Conservation (phyloP, 257 asterid species). For the Solanum virginianum region DNA sequence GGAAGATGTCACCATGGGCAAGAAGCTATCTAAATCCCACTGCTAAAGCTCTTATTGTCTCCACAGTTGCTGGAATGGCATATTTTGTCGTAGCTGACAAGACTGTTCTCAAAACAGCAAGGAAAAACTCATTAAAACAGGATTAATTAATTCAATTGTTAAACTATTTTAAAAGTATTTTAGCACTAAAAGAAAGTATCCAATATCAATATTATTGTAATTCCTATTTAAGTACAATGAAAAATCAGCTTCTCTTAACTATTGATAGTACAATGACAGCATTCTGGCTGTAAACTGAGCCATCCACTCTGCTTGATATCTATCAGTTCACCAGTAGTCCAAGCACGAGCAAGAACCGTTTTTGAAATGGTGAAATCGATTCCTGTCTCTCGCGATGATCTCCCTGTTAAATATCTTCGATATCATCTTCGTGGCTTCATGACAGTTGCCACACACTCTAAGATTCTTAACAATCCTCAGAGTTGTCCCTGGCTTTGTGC, state of each 20-base stretch:
- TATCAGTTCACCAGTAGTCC: constrained; percentile 20
- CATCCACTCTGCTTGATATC: background rate
- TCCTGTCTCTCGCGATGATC: constrained; percentile 19
- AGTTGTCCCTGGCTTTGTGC: constrained; percentile 19
- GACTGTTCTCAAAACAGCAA: constrained; percentile 65
- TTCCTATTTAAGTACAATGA: background rate
- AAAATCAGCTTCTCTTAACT: background rate
- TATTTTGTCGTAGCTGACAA: constrained; percentile 91
- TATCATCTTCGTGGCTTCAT: constrained; percentile 12
- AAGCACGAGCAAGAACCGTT: constrained; percentile 18
- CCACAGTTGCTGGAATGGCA: constrained; percentile 80
- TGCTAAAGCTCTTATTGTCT: constrained; percentile 82
- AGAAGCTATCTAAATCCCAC: constrained; percentile 75
- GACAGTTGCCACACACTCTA: constrained; percentile 17
- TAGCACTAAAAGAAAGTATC: background rate
- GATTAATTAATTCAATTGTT: background rate
- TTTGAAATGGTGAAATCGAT: constrained; percentile 26
- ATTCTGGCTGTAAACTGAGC: background rate
- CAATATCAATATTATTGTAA: background rate
- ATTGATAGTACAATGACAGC: background rate
- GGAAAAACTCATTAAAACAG: constrained; percentile 47
- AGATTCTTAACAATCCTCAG: constrained; percentile 21
- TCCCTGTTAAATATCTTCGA: constrained; percentile 19
- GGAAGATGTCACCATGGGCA: constrained; percentile 77
- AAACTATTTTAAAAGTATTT: background rate